phyloP scores from a whole-genome alignment of 2,329 filamentous ascomycete genomes.

The Pezicula carpinea region DNA sequence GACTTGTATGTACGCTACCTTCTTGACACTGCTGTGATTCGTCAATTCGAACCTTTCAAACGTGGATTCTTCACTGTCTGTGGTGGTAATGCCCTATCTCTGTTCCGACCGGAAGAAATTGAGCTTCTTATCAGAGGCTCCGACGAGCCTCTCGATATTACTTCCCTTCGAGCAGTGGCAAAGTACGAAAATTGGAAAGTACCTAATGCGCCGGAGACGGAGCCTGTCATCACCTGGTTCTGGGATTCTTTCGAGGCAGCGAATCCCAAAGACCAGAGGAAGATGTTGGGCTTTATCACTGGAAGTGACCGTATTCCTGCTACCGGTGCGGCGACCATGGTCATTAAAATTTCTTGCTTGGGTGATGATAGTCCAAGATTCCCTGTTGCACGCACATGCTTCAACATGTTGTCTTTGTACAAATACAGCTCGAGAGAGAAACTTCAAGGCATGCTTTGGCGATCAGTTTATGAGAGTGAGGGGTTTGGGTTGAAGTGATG shows the following conservation, averaged over 20 bases:
- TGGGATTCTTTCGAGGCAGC: conserved; percentile 76
- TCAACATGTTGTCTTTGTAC: conserved; percentile 78
- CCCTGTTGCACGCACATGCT: conserved; percentile 85
- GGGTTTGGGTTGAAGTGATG: conserved; percentile 80
- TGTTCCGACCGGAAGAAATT: conserved; percentile 89
- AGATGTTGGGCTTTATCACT: conserved; percentile 80
- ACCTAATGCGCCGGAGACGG: conserved; percentile 48
- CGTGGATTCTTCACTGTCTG: conserved; percentile 91
- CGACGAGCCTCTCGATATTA: conserved; percentile 76
- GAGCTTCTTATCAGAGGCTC: conserved; percentile 82
- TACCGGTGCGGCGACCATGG: conserved; percentile 74
- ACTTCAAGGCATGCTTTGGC: conserved; percentile 72
- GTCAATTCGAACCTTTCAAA: conserved; percentile 92
- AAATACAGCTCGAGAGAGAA: conserved; percentile 63
- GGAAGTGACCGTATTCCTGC: conserved; percentile 88
- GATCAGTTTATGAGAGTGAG: conserved; percentile 83
- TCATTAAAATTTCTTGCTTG: conserved; percentile 71
- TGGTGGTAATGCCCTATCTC: conserved; percentile 77
- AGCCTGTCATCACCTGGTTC: conserved; percentile 77
- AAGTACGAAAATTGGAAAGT: conserved; percentile 76
- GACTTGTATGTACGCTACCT: conserved; percentile 77
- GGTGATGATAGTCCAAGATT: conserved; percentile 71
- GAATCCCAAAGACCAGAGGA: conserved; percentile 64
- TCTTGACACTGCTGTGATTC: conserved; percentile 70
- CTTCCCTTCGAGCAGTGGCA: conserved; percentile 69